A percentile compares a stretch with the other conserved stretches of the same genome.
Conservation (phyloP, 2,329 filamentous ascomycete genomes). For the Geosmithia putterillii region DNA sequence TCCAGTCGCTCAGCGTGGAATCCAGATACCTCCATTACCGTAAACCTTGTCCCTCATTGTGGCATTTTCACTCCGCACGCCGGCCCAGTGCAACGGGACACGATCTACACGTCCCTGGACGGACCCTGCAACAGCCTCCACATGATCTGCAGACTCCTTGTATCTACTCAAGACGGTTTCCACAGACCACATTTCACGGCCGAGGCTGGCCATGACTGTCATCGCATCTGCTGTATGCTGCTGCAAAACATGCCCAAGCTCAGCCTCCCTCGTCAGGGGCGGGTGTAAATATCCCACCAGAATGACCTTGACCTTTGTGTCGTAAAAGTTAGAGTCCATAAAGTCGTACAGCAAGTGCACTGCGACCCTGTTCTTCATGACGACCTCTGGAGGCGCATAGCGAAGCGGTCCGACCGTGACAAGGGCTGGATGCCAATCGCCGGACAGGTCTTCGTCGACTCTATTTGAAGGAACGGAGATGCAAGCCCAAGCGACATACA, state of each 20-base stretch:
- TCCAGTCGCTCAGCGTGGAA: conserved; percentile 14
- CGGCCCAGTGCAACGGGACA: conserved; percentile 45
- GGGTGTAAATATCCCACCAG: conserved; percentile 48
- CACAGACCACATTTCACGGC: conserved; percentile 30
- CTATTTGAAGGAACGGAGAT: conserved; percentile 20
- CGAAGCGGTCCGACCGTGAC: conserved; percentile 42
- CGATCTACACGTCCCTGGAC: conserved; percentile 43
- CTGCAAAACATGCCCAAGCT: conserved; percentile 11
- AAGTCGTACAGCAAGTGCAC: conserved; percentile 44
- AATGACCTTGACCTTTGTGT: conserved; percentile 34
- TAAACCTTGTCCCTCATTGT: conserved; percentile 34
- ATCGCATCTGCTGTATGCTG: conserved; percentile 26
- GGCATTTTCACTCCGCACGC: conserved; percentile 38
- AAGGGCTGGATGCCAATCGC: conserved; percentile 46
- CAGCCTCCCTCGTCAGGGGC: conserved; percentile 6
- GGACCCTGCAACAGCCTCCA: conserved; percentile 32
- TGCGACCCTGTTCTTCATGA: conserved; percentile 34
- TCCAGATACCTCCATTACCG: conserved; percentile 37
- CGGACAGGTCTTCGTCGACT: conserved; percentile 15
- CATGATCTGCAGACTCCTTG: conserved; percentile 28
- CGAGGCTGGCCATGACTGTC: conserved; percentile 31
- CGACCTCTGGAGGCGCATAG: conserved; percentile 29
- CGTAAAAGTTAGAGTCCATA: conserved; percentile 25
- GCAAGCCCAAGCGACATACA: conserved; percentile 54
- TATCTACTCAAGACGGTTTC: conserved; percentile 25